These are phyloP conservation scores for Fagopyrum tataricum DNA, from an alignment of 148 eudicot genomes.

Conservation along the genomic window DNA sequence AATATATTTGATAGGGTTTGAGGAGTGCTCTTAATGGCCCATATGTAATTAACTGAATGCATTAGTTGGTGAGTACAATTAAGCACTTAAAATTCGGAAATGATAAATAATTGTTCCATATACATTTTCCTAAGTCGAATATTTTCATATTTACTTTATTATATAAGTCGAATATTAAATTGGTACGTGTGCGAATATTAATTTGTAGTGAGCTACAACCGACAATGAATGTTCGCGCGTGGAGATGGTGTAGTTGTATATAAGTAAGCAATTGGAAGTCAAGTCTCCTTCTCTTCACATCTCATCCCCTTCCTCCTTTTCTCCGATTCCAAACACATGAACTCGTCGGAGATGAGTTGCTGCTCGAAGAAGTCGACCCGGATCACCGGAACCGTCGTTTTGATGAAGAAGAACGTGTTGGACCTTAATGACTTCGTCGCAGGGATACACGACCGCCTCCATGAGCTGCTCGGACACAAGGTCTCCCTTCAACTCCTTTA, in stretches of 20 bases:
- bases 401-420: slow-evolving; percentile 45
- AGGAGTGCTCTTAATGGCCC: too few relatives aligned
- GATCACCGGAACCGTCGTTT: slow-evolving; percentile 37
- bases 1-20: too few relatives aligned
- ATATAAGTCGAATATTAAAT: too few relatives aligned
- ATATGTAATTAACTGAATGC: too few relatives aligned
- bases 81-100: too few relatives aligned
- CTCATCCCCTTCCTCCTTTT: neutral
- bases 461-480: slow-evolving; percentile 28
- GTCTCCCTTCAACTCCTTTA: slow-evolving; percentile 41
- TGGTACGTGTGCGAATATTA: too few relatives aligned
- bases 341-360: neutral
- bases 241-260: neutral
- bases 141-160: too few relatives aligned
- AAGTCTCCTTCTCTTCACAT: neutral
- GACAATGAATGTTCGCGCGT: too few relatives aligned
- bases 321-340: neutral
- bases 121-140: too few relatives aligned
- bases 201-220: too few relatives aligned
- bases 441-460: slow-evolving; percentile 24
- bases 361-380: slow-evolving; percentile 2
- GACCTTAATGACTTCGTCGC: slow-evolving; percentile 30
- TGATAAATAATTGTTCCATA: too few relatives aligned
- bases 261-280: neutral
- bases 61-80: too few relatives aligned